phyloP scores from a whole-genome alignment of 2,329 filamentous ascomycete species.

The Cytospora schulzeri region DNA sequence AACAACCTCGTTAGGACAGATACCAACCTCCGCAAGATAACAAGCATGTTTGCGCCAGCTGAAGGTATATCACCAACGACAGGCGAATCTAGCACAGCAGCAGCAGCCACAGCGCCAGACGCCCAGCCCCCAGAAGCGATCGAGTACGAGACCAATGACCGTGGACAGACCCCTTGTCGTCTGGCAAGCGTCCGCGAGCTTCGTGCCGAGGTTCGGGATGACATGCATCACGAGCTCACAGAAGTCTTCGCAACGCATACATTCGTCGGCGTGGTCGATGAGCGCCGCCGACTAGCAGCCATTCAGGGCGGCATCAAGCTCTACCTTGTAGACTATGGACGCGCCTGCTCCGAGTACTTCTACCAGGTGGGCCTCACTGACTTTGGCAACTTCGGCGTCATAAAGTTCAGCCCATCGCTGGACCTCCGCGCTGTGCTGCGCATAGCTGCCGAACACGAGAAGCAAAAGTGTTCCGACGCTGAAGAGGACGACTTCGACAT shows the following conservation, averaged over 20 bases:
- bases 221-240: constrained; percentile 82
- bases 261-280: constrained; percentile 92
- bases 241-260: constrained; percentile 87
- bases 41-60: constrained; percentile 81
- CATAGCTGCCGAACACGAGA: constrained; percentile 74
- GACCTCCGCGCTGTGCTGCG: constrained; percentile 69
- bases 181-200: constrained; percentile 86
- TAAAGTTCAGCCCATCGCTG: constrained; percentile 78
- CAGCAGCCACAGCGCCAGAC: constrained; percentile 4
- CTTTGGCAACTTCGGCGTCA: constrained; percentile 89
- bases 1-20: constrained; percentile 92
- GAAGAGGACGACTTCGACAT: constrained; percentile 64
- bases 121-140: constrained; percentile 49
- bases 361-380: constrained; percentile 95
- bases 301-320: constrained; percentile 92
- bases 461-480: constrained; percentile 42
- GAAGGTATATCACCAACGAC: constrained; percentile 37
- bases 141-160: constrained; percentile 70
- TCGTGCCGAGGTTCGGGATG: constrained; percentile 75
- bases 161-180: constrained; percentile 69
- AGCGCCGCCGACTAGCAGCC: constrained; percentile 81
- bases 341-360: constrained; percentile 84
- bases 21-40: constrained; percentile 87
- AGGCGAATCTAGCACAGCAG: constrained; percentile 34
- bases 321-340: constrained; percentile 90